These are phyloP conservation scores for Geotrichum aggregatum DNA, from an alignment of 1,139 yeast genomes.

Conservation along the genomic window DNA sequence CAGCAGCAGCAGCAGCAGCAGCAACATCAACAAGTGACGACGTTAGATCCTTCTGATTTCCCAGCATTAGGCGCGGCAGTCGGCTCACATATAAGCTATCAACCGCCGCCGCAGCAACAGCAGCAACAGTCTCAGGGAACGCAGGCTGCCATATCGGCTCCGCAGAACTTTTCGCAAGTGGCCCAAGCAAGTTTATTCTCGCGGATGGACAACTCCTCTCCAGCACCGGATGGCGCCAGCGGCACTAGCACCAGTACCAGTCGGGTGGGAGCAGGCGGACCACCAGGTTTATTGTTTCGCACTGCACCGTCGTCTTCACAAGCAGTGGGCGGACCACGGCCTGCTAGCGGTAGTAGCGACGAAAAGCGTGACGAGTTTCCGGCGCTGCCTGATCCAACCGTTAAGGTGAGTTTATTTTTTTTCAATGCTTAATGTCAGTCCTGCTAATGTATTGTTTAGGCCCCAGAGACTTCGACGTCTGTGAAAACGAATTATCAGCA, in stretches of 20 bases:
- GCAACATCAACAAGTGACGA: conserved; percentile 1
- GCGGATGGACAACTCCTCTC: conserved; percentile 15
- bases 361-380: conserved; percentile 25
- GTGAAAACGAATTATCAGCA: conserved; percentile 2
- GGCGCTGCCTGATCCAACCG: conserved; percentile 26
- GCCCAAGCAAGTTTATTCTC: conserved; percentile 16
- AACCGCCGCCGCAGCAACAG: conserved; percentile 13
- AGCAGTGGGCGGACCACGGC: conserved; percentile 8
- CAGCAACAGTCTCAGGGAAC: too few species aligned
- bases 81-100: conserved; percentile 19
- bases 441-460: background rate
- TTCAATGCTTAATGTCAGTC: too few species aligned
- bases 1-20: background rate
- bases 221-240: conserved; percentile 16
- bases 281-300: conserved; percentile 15
- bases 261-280: conserved; percentile 11
- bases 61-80: conserved; percentile 19
- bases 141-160: background rate
- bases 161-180: conserved; percentile 11
- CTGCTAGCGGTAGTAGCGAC: background rate
- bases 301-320: conserved; percentile 5
- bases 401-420: conserved; percentile 6
- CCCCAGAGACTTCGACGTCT: too few species aligned
- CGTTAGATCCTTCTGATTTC: conserved; percentile 1
- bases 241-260: conserved; percentile 19